Evolutionary conservation across 148 eudicot genomes (phyloP).

Genomic region (Camellia sinensis): DNA sequence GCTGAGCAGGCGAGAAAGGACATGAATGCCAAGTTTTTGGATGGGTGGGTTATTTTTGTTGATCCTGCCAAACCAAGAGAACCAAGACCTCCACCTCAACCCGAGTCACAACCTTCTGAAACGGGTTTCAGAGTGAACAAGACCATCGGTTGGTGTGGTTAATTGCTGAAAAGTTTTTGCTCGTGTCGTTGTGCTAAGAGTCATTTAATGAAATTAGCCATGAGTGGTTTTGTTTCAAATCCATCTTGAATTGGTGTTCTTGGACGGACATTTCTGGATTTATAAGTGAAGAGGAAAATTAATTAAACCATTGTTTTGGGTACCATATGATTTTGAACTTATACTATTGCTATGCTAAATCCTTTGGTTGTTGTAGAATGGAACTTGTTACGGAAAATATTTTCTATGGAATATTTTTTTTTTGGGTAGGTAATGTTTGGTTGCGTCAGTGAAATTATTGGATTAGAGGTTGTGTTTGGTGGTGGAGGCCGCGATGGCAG

Average conservation of each 20-base stretch:
- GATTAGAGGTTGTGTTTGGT: too few species aligned
- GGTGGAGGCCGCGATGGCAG: too few species aligned
- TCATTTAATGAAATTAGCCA: background rate
- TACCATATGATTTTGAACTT: background rate
- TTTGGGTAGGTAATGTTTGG: too few species aligned
- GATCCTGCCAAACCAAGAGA: constrained; percentile 88
- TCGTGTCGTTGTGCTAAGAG: background rate
- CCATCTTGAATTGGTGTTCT: too few species aligned
- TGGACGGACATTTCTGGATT: background rate
- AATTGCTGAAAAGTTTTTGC: background rate
- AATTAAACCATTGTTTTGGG: background rate
- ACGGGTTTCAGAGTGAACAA: constrained; percentile 71
- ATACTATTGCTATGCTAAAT: background rate
- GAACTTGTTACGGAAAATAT: too few species aligned
- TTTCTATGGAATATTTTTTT: too few species aligned
- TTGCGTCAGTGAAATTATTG: too few species aligned
- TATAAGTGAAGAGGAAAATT: background rate
- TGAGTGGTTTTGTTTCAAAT: background rate
- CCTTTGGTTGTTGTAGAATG: background rate
- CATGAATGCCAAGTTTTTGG: constrained; percentile 85
- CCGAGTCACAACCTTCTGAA: constrained; percentile 39
- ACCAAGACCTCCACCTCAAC: constrained; percentile 55
- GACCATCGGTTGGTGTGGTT: constrained; percentile 88
- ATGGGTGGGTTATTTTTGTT: constrained; percentile 98
- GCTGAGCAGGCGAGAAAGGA: constrained; percentile 79